phyloP scores from a whole-genome alignment of 306 rosid genomes.

The Lathyrus sativus region DNA sequence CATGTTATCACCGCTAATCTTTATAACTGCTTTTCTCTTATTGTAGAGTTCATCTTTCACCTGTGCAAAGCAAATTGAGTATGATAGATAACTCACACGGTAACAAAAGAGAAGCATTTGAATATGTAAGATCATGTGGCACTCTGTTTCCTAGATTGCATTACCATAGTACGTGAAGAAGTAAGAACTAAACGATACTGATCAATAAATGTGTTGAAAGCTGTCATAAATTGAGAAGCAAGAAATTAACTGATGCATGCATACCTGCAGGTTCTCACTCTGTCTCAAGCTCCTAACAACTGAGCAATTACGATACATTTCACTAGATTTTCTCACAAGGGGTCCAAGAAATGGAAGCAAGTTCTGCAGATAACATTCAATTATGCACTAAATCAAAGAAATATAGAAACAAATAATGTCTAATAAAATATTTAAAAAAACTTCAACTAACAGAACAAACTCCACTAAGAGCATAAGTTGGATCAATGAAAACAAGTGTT shows the following conservation, averaged over 20 bases:
- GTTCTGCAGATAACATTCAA: slow-evolving; percentile 63
- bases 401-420: background rate
- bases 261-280: slow-evolving; percentile 95
- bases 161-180: background rate
- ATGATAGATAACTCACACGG: slow-evolving; percentile 7
- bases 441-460: slow-evolving; percentile 17
- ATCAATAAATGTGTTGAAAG: slow-evolving; percentile 17
- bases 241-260: slow-evolving; percentile 28
- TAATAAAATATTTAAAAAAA: background rate
- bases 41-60: slow-evolving; percentile 82
- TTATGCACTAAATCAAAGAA: slow-evolving; percentile 30
- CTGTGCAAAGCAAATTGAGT: slow-evolving; percentile 47
- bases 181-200: background rate
- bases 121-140: slow-evolving; percentile 18
- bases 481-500: slow-evolving; percentile 13
- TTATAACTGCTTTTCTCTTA: slow-evolving; percentile 73
- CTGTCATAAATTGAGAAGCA: too few relatives aligned
- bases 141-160: slow-evolving; percentile 15
- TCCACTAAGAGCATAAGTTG: slow-evolving; percentile 5
- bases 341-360: slow-evolving; percentile 93
- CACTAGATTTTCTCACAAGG: slow-evolving; percentile 88
- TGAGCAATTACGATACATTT: slow-evolving; percentile 74
- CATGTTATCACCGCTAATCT: slow-evolving; percentile 81
- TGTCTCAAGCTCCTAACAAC: slow-evolving; percentile 90
- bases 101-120: slow-evolving; percentile 26